phyloP scores from a whole-genome alignment of 2,329 filamentous ascomycete genomes.

The Fusarium sp. region DNA sequence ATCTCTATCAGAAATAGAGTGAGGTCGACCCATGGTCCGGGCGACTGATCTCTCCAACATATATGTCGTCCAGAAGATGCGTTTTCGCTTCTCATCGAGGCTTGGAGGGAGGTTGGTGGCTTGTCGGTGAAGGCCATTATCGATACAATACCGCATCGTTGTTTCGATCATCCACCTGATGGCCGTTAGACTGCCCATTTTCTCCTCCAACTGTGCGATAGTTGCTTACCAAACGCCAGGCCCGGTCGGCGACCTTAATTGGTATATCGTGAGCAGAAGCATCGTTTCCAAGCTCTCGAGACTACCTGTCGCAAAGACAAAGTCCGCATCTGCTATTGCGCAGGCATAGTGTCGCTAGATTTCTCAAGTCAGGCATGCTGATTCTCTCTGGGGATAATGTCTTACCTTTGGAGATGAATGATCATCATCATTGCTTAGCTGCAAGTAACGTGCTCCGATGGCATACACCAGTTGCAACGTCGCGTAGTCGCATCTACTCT shows the following conservation, averaged over 20 bases:
- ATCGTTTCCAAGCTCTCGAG: conserved; percentile 10
- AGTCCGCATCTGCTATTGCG: background rate
- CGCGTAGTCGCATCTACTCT: background rate
- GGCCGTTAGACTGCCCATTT: accelerated
- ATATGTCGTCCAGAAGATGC: conserved; percentile 7
- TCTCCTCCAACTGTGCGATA: accelerated
- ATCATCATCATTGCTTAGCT: conserved; percentile 1
- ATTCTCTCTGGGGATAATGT: accelerated
- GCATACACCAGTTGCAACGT: conserved; percentile 6
- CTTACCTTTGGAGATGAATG: conserved; percentile 2
- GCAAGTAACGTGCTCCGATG: conserved; percentile 7
- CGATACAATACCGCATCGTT: background rate
- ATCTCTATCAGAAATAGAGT: conserved; percentile 9
- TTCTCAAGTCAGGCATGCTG: background rate
- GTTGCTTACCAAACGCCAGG: background rate
- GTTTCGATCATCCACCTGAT: conserved; percentile 11
- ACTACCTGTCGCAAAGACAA: background rate
- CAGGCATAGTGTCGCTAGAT: background rate
- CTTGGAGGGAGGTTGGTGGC: background rate
- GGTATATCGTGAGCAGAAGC: conserved; percentile 11
- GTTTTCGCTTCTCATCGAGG: background rate
- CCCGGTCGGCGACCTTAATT: background rate
- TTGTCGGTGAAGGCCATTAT: conserved; percentile 2
- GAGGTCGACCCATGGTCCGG: conserved; percentile 6
- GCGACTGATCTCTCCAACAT: conserved; percentile 7